Evolutionary conservation across 371 early-diverging fungal species (phyloP), one percentile per base, ranked within the genome.

Genomic region (Capniomyces stellatus): DNA sequence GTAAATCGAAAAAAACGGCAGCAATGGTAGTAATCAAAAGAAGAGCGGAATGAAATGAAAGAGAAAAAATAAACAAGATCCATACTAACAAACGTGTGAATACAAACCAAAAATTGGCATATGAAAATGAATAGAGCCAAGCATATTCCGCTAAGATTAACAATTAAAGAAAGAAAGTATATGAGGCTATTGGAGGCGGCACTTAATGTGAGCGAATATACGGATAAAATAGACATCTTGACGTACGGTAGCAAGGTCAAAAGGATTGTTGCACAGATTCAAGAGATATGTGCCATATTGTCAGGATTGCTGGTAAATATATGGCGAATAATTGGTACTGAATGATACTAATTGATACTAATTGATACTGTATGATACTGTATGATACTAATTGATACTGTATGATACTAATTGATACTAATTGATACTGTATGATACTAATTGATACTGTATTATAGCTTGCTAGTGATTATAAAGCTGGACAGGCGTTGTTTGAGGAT

Each of bases 181-280:
- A 66, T 96, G 51, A 76, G 95, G 50, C 72, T 96, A 69, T 68
- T 96, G 35, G 94, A 94, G 58, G 88, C 95, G 1, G 92, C 91
- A 0, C 68, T 96, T 46, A 83, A 81, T 60, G 95, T 96, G n/a
- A 79, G 83, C 51, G 90, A 84, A 62, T 84, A 83, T 67, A 82
- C 83, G 15, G 97, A 96, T 69, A 88, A 89, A 60, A 82, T 95
- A 55, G 97, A 96, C 59, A 78, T 90, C 52, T 69, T 85, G 22
- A 74, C 78, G n/a, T 81, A 82, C 60, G 73, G 79, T 27, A 83
- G 74, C 72, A 92, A 90, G 63, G 60, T 81, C 21, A 87, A 83
- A 64, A 81, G 95, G n/a, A 86, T 89, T 27, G 88, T 96, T 1
- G 74, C 74, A 39, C 96, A 95, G 68, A 92, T 96, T 66, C 83